Base-by-base conservation (phyloP, 257 asterid species). In the Gentiana dahurica region DNA sequence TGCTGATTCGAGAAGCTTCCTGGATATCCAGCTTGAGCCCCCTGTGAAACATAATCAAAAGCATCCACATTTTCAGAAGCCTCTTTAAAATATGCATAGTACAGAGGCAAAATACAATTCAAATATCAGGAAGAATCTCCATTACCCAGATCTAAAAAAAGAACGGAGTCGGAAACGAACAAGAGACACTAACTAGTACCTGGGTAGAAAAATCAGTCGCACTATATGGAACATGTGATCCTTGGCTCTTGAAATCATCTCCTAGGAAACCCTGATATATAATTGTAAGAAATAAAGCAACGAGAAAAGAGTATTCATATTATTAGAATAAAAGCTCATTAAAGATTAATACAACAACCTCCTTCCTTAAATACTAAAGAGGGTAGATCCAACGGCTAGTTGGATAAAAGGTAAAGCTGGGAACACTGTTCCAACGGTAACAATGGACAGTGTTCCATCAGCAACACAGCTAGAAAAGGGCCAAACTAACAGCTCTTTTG, bases 171-270 rank as follows among this genome's bases (percentile, higher is more conserved):
- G 38, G 32, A 6, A 7, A 3, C 9, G 2, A 7, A 0, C 46
- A 41, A 41, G 46, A 15, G 46, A 41, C 5, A 10, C 46, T 24
- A 3, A 48, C 56, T 34, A n/a, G 4, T 12, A 41, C 46, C 8
- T 41, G 46, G 1, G 9, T 41, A 41, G 46, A 41, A 41, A 41
- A 41, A 10, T 41, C 46, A 41, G 46, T 2, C 11, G 33, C 34
- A 46, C 36, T 47, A 47, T 58, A 9, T 13, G n/a, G 1, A 6
- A 46, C 6, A 4, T 84, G 98, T 43, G 97, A 83, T 63, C 94
- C 98, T 80, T 90, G 98, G 67, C 98, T 87, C 75, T 90, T 87
- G 53, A 90, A 87, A 76, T 90, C 98, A 61, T 87, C 96, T 1
- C 89, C 86, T 64, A 90, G 72, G 76, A 84, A 87, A 59, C 84